Evolutionary conservation across 371 early-diverging fungal genomes (phyloP), one percentile per base, ranked within the genome.

Genomic region (Blakeslea trispora): DNA sequence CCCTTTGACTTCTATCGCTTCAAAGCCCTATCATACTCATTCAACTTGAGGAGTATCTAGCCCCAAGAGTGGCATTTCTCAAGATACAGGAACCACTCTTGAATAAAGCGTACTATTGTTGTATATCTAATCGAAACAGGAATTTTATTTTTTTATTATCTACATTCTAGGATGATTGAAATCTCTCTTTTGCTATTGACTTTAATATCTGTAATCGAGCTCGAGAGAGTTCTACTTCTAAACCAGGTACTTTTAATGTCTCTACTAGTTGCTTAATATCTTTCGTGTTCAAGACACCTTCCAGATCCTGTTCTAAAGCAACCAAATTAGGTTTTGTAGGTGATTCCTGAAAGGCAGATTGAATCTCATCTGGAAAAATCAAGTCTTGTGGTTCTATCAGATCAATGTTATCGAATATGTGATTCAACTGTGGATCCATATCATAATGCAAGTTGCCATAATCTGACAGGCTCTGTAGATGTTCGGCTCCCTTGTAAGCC

Each of bases 401-500:
- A 5, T 32, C 19, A 1, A 40, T 18, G 7, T 23, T 21, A 15
- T 55, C 47, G 14, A 80, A 47, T 8, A 72, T 57, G 0, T 56
- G 32, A 41, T 79, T 65, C 14, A 81, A 48, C n/a, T 67, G 68
- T 13, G 62, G 55, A 17, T 69, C 70, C 0, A 64, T 50, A 10
- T 66, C 49, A 39, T 69, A 75, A 0, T 35, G 32, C 5, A 79
- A 37, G 10, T 52, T 31, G 11, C 69, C 64, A 39, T 66, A 61
- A 28, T 69, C 56, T 21, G 63, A 31, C 13, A 83, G 37, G 13
- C 68, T 55, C 23, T 71, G 63, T 34, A 88, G 51, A 49, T 84
- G 82, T 45, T 81, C 81, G 0, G 86, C 88, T 0, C 90, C 90
- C 35, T 83, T 81, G 46, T 73, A 80, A 1, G 89, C 89, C 74